Conservation (phyloP, 1,284 basidiomycete genomes). For the Cryptococcus jaspeensis region DNA sequence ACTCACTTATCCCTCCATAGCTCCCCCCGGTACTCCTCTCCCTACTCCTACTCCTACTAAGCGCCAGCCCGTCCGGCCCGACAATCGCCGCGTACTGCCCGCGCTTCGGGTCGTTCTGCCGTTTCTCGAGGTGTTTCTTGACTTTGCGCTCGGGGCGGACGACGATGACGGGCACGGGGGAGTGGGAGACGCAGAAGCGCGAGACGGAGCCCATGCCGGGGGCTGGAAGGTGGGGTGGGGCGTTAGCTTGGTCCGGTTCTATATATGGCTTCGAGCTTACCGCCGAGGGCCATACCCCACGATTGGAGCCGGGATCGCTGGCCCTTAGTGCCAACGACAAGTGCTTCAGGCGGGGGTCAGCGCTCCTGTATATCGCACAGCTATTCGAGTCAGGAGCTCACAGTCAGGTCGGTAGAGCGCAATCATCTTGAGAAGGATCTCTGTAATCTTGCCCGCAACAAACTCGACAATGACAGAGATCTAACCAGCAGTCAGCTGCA, state of each 20-base stretch:
- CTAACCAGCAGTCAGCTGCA: constrained; percentile 47
- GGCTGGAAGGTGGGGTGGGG: constrained; percentile 47
- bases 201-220: constrained; percentile 55
- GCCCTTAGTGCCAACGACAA: constrained; percentile 89
- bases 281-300: constrained; percentile 61
- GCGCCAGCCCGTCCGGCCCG: constrained; percentile 37
- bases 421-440: constrained; percentile 87
- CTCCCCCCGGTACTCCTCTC: constrained; percentile 25
- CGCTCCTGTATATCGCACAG: not conserved
- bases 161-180: constrained; percentile 88
- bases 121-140: constrained; percentile 75
- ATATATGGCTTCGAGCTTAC: constrained; percentile 9
- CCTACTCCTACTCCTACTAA: constrained; percentile 42
- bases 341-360: constrained; percentile 48
- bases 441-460: constrained; percentile 83
- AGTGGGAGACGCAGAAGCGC: constrained; percentile 77
- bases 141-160: constrained; percentile 84
- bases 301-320: constrained; percentile 61
- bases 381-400: constrained; percentile 24
- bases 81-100: constrained; percentile 62
- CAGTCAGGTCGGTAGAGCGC: constrained; percentile 92
- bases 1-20: constrained; percentile 8
- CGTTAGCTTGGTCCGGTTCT: not conserved
- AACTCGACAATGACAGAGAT: constrained; percentile 92
- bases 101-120: constrained; percentile 77